These are phyloP conservation scores for Fusarium robinianum DNA, from an alignment of 2,329 filamentous ascomycete species.

Conservation along the genomic window DNA sequence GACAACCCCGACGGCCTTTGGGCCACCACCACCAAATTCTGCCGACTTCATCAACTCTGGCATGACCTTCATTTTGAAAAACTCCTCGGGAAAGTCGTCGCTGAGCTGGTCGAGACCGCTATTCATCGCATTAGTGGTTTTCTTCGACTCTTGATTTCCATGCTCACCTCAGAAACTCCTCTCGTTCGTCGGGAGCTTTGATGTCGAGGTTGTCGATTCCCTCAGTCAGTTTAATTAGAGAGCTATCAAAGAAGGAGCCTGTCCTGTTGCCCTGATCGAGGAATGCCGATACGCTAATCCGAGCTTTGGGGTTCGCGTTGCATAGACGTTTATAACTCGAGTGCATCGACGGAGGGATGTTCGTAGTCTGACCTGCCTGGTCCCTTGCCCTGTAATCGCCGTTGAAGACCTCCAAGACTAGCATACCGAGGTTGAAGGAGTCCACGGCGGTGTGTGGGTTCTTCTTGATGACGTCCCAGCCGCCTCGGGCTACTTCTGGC, in stretches of 20 bases:
- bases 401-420: slow-evolving; percentile 92
- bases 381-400: slow-evolving; percentile 76
- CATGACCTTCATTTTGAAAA: slow-evolving; percentile 95
- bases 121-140: slow-evolving; percentile 40
- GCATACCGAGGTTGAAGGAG: slow-evolving; percentile 80
- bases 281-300: slow-evolving; percentile 83
- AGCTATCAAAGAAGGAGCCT: slow-evolving; percentile 90
- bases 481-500: slow-evolving; percentile 80
- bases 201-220: slow-evolving; percentile 91
- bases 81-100: slow-evolving; percentile 96
- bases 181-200: slow-evolving; percentile 81
- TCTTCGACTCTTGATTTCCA: no score
- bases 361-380: slow-evolving; percentile 83
- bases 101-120: slow-evolving; percentile 81
- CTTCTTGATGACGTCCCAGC: slow-evolving; percentile 91
- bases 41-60: slow-evolving; percentile 97
- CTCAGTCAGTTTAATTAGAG: slow-evolving; percentile 88
- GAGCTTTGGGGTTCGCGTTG: slow-evolving; percentile 85
- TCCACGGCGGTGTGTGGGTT: slow-evolving; percentile 82
- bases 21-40: slow-evolving; percentile 95
- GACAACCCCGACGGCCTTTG: slow-evolving; percentile 84
- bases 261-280: slow-evolving; percentile 83
- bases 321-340: slow-evolving; percentile 87
- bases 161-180: slow-evolving; percentile 73
- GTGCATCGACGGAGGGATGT: slow-evolving; percentile 85